Base-by-base conservation (phyloP, 495 filamentous ascomycete genomes). In the Hypoxylon cercidicola region DNA sequence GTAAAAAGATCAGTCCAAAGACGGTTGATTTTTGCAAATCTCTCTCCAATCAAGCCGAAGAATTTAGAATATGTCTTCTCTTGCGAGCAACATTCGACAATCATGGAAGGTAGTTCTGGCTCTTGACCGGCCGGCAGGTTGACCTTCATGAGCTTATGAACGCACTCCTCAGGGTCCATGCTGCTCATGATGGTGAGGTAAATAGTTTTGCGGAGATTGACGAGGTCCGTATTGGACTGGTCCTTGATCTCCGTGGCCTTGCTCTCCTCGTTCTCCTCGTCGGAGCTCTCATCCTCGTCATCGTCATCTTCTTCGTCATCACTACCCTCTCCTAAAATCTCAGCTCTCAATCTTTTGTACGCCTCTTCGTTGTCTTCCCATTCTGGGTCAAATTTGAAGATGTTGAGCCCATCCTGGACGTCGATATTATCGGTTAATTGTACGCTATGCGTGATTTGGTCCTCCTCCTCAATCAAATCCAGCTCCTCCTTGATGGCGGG, bases 131-230 rank as follows among this genome's bases (percentile, higher is more conserved):
- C 74, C 3, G 95, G 96, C 18, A 99, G 81, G 49, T 87, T 90
- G 71, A 98, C 79, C 82, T 93, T 94, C 89, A 96, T 92, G 61
- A 96, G 79, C 77, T 97, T 97, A 80, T 99, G 95, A 64, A 89
- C 92, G 54, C 89, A 90, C 86, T 98, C 96, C 82, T 98, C 94
- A 46, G 96, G 96, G 48, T 94, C 92, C 53, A 92, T 89, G 69
- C 89, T 93, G 39, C 90, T 94, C 91, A 96, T 97, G 74, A 99
- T 96, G 9, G 93, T 98, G 55, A 99, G 81, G 72, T 99, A 99
- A 61, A 99, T 98, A 0, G 92, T 96, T 68, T 92, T 86, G 59
- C 95, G 87, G 20, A 99, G 83, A 69, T 96, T 96, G 66, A 97
- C 91, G 12, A 99, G 85, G 73, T 98, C 92, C 0, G 93, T 91